Base-by-base conservation (phyloP, 2,329 filamentous ascomycete species). In the Claviceps sp. region DNA sequence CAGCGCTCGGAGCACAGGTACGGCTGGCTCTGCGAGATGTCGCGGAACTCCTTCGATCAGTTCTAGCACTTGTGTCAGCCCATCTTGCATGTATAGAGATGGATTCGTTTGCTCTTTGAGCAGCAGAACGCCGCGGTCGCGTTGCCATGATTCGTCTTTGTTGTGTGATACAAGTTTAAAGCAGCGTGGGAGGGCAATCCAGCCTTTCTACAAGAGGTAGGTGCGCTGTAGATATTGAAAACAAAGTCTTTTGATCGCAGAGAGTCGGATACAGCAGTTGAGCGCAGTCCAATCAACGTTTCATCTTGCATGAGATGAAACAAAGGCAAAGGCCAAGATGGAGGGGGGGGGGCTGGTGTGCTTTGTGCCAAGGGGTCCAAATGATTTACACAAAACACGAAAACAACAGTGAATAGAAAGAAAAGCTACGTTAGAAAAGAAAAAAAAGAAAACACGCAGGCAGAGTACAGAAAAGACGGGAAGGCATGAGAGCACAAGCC, bases 11-110 rank as follows among this genome's bases (percentile, higher is more conserved):
- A 53, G 65, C 70, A 56, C 65, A 70, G 58, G 64, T 67, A 61
- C 74, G 70, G 59, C 73, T 73, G 50, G 73, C 72, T 58, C 76
- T 71, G 60, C 76, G 72, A 52, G 75, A 72, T 48, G 76, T 74
- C 74, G 78, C 78, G 62, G 62, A 70, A 62, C 61, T 69, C 52
- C 59, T 56, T 46, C 44, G 44, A 52, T 68, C 64, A 47, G 50
- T 55, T 56, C 60, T 66, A 57, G 67, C 66, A 56, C 60, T 63
- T 54, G 62, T 62, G 65, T 70, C 64, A 70, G 68, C 65, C 66
- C 65, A 68, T 62, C 61, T 68, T 53, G 66, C 65, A 55, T 70
- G 67, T 52, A 65, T 68, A 54, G 69, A 69, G 57, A 73, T 71
- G 52, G 66, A 66, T 56, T 72, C 67, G 50, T 66, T 68, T 45